These are phyloP conservation scores for Antonospora locustae DNA, from an alignment of 371 early-diverging fungal species.

Conservation along the genomic window DNA sequence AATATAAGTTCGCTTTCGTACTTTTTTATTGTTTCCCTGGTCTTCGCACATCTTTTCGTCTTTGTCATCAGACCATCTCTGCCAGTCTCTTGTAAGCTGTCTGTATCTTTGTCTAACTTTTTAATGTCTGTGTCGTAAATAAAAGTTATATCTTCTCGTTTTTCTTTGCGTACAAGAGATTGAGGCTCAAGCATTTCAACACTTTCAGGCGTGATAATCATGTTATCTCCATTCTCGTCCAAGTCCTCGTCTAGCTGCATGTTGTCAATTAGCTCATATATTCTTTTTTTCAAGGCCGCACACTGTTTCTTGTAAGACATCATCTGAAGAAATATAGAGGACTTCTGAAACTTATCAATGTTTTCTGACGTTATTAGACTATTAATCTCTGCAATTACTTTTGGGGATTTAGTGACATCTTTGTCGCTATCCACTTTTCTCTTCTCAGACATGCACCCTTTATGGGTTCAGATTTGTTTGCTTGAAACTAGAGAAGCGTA, in stretches of 20 bases:
- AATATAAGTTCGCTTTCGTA: slow-evolving; percentile 2
- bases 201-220: slow-evolving; percentile 3
- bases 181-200: no score
- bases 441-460: background rate
- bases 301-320: slow-evolving; percentile 7
- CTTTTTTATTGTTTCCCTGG: background rate
- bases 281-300: slow-evolving; percentile 9
- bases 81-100: background rate
- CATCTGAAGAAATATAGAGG: slow-evolving; percentile 6
- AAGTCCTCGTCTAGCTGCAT: slow-evolving; percentile 11
- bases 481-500: no score
- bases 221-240: slow-evolving; percentile 9
- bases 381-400: background rate
- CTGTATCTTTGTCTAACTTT: background rate
- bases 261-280: background rate
- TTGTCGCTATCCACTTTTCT: background rate
- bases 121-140: background rate
- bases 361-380: background rate
- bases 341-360: background rate
- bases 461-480: no score
- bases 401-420: background rate
- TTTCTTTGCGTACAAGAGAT: background rate
- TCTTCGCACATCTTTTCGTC: slow-evolving; percentile 1
- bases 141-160: background rate
- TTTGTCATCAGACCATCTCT: background rate